phyloP scores from a whole-genome alignment of 2,329 filamentous ascomycete species.

The Aspergillus quadricinctus region DNA sequence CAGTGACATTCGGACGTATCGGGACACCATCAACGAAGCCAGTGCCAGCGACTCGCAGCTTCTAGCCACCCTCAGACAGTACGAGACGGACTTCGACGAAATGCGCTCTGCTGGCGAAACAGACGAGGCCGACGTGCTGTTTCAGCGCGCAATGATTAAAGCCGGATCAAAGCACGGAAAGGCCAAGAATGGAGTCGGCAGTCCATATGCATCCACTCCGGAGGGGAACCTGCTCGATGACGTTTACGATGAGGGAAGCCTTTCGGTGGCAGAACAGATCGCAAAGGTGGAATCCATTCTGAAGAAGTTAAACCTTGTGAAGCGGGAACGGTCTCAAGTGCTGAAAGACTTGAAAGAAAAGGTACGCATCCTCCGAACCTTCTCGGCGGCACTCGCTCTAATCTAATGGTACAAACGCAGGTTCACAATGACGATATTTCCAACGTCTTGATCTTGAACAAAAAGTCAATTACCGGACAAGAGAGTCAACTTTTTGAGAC shows the following conservation, averaged over 20 bases:
- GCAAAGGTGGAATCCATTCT: constrained; percentile 81
- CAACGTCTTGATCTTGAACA: constrained; percentile 94
- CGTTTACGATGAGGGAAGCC: constrained; percentile 76
- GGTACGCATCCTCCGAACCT: constrained; percentile 49
- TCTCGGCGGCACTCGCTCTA: not conserved
- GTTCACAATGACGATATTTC: constrained; percentile 96
- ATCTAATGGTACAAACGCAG: constrained; percentile 43
- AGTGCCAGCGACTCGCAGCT: constrained; percentile 80
- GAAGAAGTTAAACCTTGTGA: constrained; percentile 86
- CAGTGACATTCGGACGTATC: constrained; percentile 81
- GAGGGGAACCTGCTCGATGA: constrained; percentile 85
- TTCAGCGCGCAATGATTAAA: constrained; percentile 80
- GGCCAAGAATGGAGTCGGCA: constrained; percentile 59
- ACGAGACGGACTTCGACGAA: constrained; percentile 85
- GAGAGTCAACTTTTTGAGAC: constrained; percentile 90
- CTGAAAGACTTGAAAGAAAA: constrained; percentile 97
- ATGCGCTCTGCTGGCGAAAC: constrained; percentile 87
- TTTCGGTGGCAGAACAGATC: constrained; percentile 86
- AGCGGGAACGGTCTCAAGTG: constrained; percentile 85
- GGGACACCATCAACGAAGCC: constrained; percentile 84
- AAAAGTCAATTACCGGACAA: constrained; percentile 89
- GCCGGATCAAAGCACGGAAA: constrained; percentile 56
- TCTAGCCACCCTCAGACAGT: constrained; percentile 76
- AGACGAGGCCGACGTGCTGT: constrained; percentile 82
- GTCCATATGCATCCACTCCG: constrained; percentile 51